Evolutionary conservation across 345 rosid genomes (phyloP), one percentile per base, ranked within the genome.

Genomic region (Bretschneidera sinensis): DNA sequence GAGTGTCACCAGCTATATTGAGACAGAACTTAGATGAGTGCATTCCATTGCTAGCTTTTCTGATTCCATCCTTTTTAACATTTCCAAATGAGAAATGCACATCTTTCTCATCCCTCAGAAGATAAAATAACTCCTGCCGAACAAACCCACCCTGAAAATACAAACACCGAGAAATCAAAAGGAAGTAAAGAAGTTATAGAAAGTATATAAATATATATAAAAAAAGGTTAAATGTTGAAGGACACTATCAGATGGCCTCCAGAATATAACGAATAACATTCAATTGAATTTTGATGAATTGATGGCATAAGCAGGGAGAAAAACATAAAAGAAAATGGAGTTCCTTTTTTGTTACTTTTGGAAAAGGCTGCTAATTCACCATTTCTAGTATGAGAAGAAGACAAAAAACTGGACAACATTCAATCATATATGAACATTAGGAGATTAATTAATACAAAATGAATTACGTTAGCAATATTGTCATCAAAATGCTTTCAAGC

Each of bases 1-100:
- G 99, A 6, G 99, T 94, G 63, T 94, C 99, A 0, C 99, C 97
- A 6, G 97, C 99, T 19, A 94, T 86, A 77, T 88, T 91, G 71
- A 91, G 95, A 59, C 99, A 94, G 62, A 94, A 94, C 69, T 91
- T 94, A 16, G 96, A 91, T 5, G 81, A 61, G 65, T 75, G 84
- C 99, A 94, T 94, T 15, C 99, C 99, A 22, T 54, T 63, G 17
- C 85, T 73, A 21, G 97, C 96, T 79, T 81, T 75, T 51, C 20
- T 66, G 54, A 88, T 39, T 51, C 99, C 99, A 55, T 82, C 77
- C 20, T 79, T 85, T 34, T 64, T 79, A 23, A 90, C 87, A 58
- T 80, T 94, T 9, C 97, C 99, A 2, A 85, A 91, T 19, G 90
- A 71, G 70, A 94, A 94, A 63, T 91, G 96, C 24, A 94, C 97